phyloP scores from a whole-genome alignment of 169 alveolate species.

The Amoebophrya sp. region DNA sequence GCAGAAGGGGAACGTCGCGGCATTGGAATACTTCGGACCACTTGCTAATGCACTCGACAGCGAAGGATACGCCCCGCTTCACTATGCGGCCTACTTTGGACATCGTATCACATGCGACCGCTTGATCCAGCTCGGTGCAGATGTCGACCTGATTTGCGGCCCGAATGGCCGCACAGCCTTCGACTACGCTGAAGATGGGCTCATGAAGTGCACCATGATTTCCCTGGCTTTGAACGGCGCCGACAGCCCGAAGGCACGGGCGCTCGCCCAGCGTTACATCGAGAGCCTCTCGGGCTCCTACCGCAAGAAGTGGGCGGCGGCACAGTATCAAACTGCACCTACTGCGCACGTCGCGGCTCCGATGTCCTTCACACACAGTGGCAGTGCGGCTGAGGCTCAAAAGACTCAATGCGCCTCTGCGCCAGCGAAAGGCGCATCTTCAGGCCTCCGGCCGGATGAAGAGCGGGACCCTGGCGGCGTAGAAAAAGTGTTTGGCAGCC shows the following conservation, averaged over 20 bases:
- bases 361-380: no score
- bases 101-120: not conserved
- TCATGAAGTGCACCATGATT: not conserved
- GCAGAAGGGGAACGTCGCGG: slow-evolving; percentile 4
- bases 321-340: no score
- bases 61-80: not conserved
- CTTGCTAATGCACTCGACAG: not conserved
- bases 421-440: no score
- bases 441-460: no score
- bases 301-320: not conserved
- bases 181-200: not conserved
- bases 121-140: not conserved
- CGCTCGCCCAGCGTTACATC: not conserved
- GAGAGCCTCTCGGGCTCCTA: not conserved
- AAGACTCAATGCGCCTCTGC: no score
- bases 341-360: no score
- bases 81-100: not conserved
- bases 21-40: not conserved
- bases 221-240: not conserved
- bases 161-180: not conserved
- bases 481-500: no score
- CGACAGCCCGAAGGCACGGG: not conserved
- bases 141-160: not conserved
- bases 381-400: no score
- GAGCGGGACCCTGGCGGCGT: no score